Base-by-base conservation (phyloP, 805 yeast species). In the Pichia manshurica region DNA sequence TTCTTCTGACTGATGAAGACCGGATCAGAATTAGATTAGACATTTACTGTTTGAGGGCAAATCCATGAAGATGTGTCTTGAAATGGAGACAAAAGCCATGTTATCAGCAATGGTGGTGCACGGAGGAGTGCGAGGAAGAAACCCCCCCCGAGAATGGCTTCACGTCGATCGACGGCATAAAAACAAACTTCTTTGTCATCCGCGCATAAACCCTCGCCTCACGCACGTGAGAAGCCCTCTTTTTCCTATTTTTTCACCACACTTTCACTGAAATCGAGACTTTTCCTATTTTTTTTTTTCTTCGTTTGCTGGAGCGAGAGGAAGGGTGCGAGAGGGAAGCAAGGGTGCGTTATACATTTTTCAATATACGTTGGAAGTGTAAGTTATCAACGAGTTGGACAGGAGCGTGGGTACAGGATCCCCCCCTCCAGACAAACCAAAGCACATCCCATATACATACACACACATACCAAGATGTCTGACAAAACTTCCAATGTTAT, bases 401-500 rank as follows among this genome's bases (percentile, higher is more conserved):
- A n/a, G n/a, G n/a, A n/a, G n/a, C n/a, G n/a, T n/a, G n/a, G n/a
- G n/a, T 25, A 10, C 10, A 10, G 29, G 10, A 25, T 7, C 7
- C 29, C 10, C 10, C 29, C 10, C 29, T 10, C 10, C 10, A 10
- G 10, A 25, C 10, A 25, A 25, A 7, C 29, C 29, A 25, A 25
- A 25, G 10, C 10, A 25, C 10, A 25, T 25, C 29, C 29, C n/a
- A n/a, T n/a, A n/a, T n/a, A 25, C 10, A 25, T 25, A 25, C 29
- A 25, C 29, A 25, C 29, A 23, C 17, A 43, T 17, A 39, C 19
- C 23, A 52, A 48, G 38, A 52, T 60, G 78, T 73, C 79, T 65
- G 70, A 74, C 61, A 74, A 76, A 71, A 64, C 87, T 69, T 87
- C 82, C 75, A 93, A 93, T 81, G 82, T 87, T 78, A 91, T 93